Evolutionary conservation across 345 rosid species (phyloP).

Genomic region (Citrus cavaleriei): DNA sequence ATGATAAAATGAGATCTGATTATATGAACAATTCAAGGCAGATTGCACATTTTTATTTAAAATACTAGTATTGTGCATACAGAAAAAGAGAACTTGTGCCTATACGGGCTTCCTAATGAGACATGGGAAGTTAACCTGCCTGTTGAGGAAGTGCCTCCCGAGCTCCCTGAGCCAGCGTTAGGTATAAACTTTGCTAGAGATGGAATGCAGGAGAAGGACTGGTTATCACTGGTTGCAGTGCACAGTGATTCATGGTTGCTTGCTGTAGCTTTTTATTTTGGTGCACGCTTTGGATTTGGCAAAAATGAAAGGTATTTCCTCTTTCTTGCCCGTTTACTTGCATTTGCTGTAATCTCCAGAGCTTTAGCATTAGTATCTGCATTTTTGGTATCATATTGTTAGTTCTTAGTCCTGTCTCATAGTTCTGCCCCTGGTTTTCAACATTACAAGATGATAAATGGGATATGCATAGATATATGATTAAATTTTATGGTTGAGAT

Average conservation of each 20-base stretch:
- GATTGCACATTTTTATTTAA: neutral
- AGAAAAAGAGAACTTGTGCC: constrained; percentile 98
- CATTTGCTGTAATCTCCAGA: neutral
- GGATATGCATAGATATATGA: neutral
- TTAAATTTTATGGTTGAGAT: neutral
- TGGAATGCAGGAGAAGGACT: constrained; percentile 98
- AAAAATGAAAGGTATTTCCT: constrained; percentile 84
- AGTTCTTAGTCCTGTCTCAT: neutral
- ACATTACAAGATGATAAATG: neutral
- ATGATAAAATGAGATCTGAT: neutral
- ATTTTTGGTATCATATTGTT: neutral
- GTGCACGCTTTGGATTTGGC: constrained; percentile 98
- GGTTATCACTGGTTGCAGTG: constrained; percentile 97
- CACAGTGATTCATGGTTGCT: constrained; percentile 99
- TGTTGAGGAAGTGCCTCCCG: constrained; percentile 99
- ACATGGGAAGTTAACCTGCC: constrained; percentile 99
- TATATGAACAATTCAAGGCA: neutral
- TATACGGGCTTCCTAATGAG: constrained; percentile 95
- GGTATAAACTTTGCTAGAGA: constrained; percentile 99
- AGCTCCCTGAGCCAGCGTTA: constrained; percentile 98
- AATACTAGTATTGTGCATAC: constrained; percentile 8
- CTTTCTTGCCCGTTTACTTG: constrained; percentile 9
- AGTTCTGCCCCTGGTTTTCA: neutral
- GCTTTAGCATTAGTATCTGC: neutral
- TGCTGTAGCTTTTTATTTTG: constrained; percentile 96